phyloP scores from a whole-genome alignment of 2,329 filamentous ascomycete genomes.

The Ceratocystiopsis minuta region DNA sequence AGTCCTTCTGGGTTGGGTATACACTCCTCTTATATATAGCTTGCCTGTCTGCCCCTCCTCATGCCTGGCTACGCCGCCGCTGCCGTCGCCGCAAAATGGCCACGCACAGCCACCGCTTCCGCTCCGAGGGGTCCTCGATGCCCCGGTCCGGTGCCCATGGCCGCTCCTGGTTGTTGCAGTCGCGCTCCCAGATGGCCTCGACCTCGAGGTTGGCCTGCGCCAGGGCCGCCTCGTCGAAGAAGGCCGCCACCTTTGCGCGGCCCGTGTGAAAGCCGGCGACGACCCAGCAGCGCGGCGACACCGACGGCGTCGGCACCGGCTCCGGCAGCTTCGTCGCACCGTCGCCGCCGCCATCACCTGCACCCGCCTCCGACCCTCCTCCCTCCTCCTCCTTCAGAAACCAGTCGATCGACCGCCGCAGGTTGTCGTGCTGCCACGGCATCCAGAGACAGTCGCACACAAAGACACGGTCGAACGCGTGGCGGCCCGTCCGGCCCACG shows the following conservation, averaged over 20 bases:
- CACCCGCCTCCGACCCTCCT: too few species aligned
- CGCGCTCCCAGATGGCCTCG: conserved; percentile 50
- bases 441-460: conserved; percentile 63
- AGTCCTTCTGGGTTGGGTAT: too few species aligned
- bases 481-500: conserved; percentile 11
- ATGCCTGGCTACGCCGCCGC: not conserved
- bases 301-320: conserved; percentile 5
- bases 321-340: too few species aligned
- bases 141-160: conserved; percentile 44
- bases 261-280: conserved; percentile 59
- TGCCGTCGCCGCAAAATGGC: conserved; percentile 22
- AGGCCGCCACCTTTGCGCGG: conserved; percentile 42
- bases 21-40: too few species aligned
- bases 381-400: conserved; percentile 28
- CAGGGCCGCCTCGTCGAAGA: conserved; percentile 37
- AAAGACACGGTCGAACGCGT: conserved; percentile 42
- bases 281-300: conserved; percentile 38
- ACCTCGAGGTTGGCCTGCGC: conserved; percentile 34
- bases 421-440: conserved; percentile 50
- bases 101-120: conserved; percentile 56
- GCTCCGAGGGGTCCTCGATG: conserved; percentile 38
- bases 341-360: too few species aligned
- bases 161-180: conserved; percentile 44
- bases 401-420: conserved; percentile 42
- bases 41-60: too few species aligned